These are phyloP conservation scores for Scheffersomyces illinoinensis DNA, from an alignment of 1,139 yeast species.

Conservation along the genomic window DNA sequence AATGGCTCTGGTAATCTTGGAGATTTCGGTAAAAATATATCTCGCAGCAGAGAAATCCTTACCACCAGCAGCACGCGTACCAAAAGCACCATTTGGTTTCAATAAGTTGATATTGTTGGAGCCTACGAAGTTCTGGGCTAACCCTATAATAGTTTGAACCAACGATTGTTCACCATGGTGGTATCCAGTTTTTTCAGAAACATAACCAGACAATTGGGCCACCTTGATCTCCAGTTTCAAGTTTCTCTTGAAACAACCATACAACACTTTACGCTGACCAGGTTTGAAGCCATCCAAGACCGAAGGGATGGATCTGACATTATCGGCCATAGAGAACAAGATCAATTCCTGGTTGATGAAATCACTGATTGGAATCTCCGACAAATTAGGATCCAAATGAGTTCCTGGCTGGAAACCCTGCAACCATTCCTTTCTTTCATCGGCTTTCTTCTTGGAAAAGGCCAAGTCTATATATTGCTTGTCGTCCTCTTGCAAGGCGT, in stretches of 20 bases:
- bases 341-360: conserved; percentile 95
- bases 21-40: conserved; percentile 88
- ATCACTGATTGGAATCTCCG: conserved; percentile 84
- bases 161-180: conserved; percentile 95
- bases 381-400: conserved; percentile 78
- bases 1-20: conserved; percentile 70
- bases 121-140: conserved; percentile 95
- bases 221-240: conserved; percentile 80
- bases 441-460: conserved; percentile 93
- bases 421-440: conserved; percentile 97
- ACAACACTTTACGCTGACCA: conserved; percentile 92
- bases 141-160: conserved; percentile 84
- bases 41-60: conserved; percentile 99
- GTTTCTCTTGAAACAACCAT: conserved; percentile 84
- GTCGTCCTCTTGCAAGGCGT: conserved; percentile 80
- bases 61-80: conserved; percentile 97
- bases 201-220: conserved; percentile 87
- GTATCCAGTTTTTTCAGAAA: conserved; percentile 86
- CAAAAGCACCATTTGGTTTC: conserved; percentile 94
- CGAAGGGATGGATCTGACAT: conserved; percentile 91
- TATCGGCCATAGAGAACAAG: conserved; percentile 95
- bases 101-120: conserved; percentile 83
- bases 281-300: conserved; percentile 96
- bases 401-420: conserved; percentile 90
- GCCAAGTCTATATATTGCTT: conserved; percentile 86